phyloP scores from a whole-genome alignment of 441 rosid genomes.

The Populus trichocarpa region DNA sequence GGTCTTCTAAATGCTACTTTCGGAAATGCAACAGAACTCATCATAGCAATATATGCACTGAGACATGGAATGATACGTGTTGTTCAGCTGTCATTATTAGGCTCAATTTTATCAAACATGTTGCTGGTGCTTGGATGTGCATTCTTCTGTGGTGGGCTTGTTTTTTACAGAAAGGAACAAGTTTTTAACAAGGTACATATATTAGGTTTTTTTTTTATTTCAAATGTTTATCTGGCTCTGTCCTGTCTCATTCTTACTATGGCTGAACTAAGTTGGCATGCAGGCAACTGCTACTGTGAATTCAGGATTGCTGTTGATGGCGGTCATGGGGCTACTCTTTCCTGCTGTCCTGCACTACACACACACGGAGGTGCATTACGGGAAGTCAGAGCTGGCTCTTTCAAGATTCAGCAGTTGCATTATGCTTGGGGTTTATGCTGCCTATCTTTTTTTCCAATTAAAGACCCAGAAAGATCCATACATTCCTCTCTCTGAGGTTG shows the following conservation, averaged over 20 bases:
- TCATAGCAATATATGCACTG: slow-evolving; percentile 85
- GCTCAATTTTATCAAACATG: slow-evolving; percentile 96
- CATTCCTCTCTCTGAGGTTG: slow-evolving; percentile 61
- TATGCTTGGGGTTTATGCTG: slow-evolving; percentile 88
- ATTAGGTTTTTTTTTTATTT: not conserved
- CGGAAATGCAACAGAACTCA: slow-evolving; percentile 93
- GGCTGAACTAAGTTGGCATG: slow-evolving; percentile 28
- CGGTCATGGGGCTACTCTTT: slow-evolving; percentile 93
- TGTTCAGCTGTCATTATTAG: slow-evolving; percentile 85
- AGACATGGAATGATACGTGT: slow-evolving; percentile 80
- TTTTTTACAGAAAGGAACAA: slow-evolving; percentile 62
- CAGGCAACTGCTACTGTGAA: slow-evolving; percentile 81
- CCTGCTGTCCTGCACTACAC: slow-evolving; percentile 94
- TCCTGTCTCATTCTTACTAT: not conserved
- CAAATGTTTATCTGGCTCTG: not conserved
- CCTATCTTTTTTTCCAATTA: slow-evolving; percentile 81
- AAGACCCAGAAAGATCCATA: slow-evolving; percentile 57
- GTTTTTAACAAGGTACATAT: slow-evolving; percentile 70
- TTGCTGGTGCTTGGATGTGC: slow-evolving; percentile 96
- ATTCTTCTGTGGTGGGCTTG: slow-evolving; percentile 90
- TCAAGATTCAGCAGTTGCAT: slow-evolving; percentile 96
- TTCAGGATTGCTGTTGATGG: slow-evolving; percentile 94
- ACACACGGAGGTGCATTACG: slow-evolving; percentile 82
- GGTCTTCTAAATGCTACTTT: slow-evolving; percentile 98
- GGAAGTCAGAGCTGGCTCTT: slow-evolving; percentile 87